Evolutionary conservation across 768 basidiomycete species (phyloP), one percentile per base, ranked within the genome.

Genomic region (Ramaria sp.): DNA sequence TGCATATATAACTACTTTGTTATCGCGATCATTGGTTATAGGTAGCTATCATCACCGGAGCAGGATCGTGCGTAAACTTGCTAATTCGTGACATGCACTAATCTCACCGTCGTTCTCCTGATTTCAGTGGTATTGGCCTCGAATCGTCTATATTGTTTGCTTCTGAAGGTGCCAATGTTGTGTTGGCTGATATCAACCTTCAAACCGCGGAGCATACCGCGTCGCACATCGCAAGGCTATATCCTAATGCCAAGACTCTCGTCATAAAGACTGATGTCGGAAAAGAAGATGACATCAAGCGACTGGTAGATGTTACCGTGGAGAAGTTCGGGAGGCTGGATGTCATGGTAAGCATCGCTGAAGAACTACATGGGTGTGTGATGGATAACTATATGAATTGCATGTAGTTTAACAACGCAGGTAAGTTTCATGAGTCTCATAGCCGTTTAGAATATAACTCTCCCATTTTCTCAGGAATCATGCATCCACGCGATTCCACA

Each of bases 71-170:
- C 72, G 88, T 73, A 13, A 45, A 36, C 13, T 30, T 30, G 22
- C 15, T 48, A 25, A 12, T 36, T 34, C 16, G 48, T 7, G 27
- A 32, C 25, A 42, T 54, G 39, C 52, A 20, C 22, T 34, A 39
- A n/a, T 36, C 13, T 57, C 57, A 59, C 51, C 50, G 61, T 59
- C 55, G 38, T 32, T 55, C 3, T 42, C 50, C 3, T 34, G 32
- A 34, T 27, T 18, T 41, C 67, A 97, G 94, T 54, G 96, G 96
- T 0, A 96, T 99, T 67, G 96, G 96, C 25, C 78, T 98, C 47
- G 93, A 99, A 71, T 87, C 93, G 0, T 83, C 92, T n/a, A 75
- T 97, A 57, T 78, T 97, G 44, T 99, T 99, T 66, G 95, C 95
- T 1, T 78, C 80, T 58, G 96, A 99, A 67, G 94, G 95, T 24